Evolutionary conservation across 179 eudicot genomes (phyloP).

Genomic region (Pouteria campechiana): DNA sequence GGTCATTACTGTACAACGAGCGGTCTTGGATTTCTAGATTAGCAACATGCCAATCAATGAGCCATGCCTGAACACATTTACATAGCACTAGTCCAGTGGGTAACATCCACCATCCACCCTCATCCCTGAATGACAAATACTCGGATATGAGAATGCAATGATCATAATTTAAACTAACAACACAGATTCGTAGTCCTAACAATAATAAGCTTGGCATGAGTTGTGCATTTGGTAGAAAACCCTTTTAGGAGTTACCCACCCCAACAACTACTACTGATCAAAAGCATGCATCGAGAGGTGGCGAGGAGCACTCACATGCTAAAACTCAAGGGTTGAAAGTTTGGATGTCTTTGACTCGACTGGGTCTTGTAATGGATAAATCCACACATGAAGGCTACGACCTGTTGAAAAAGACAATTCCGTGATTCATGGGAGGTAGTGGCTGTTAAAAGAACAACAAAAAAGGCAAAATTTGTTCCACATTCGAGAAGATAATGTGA

Average conservation of each 20-base stretch:
- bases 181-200: too few relatives aligned
- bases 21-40: conserved; percentile 87
- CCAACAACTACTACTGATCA: too few relatives aligned
- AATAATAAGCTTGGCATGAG: too few relatives aligned
- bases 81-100: conserved; percentile 57
- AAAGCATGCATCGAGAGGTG: too few relatives aligned
- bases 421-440: not conserved
- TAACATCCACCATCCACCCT: conserved; percentile 93
- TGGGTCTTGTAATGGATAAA: conserved; percentile 60
- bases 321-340: conserved; percentile 63
- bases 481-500: not conserved
- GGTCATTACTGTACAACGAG: conserved; percentile 66
- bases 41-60: conserved; percentile 80
- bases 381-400: conserved; percentile 76
- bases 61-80: conserved; percentile 59
- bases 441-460: not conserved
- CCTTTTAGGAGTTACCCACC: too few relatives aligned
- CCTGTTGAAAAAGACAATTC: conserved; percentile 33
- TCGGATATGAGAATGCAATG: too few relatives aligned
- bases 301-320: conserved; percentile 55
- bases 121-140: conserved; percentile 87
- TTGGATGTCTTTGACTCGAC: conserved; percentile 37
- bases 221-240: too few relatives aligned
- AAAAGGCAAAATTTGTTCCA: not conserved
- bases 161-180: too few relatives aligned